A percentile compares a stretch with the other conserved stretches of the same genome.
These are phyloP conservation scores for Stachybotrys chlorohalonatus DNA, from an alignment of 2,329 filamentous ascomycete species.

Conservation along the genomic window DNA sequence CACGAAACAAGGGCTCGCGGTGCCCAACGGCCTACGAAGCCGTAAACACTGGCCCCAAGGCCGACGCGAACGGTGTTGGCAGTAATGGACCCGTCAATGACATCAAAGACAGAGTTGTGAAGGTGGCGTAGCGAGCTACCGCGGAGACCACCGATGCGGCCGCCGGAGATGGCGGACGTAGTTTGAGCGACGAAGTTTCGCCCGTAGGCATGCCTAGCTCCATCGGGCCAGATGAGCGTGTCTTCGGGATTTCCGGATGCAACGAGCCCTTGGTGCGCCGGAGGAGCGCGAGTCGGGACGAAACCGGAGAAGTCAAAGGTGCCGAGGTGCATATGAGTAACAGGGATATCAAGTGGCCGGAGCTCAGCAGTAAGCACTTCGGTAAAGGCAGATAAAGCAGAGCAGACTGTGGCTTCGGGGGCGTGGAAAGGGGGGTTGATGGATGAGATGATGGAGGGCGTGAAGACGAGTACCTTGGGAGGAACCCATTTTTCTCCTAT, in stretches of 20 bases:
- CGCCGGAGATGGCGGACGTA: constrained; percentile 45
- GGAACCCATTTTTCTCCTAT: constrained; percentile 41
- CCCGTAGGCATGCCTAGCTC: constrained; percentile 51
- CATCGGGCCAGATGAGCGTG: constrained; percentile 53
- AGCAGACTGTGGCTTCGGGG: constrained; percentile 77
- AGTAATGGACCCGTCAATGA: constrained; percentile 59
- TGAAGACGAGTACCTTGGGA: constrained; percentile 67
- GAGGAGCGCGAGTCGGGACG: constrained; percentile 32
- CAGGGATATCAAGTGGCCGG: constrained; percentile 62
- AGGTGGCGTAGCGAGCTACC: constrained; percentile 70
- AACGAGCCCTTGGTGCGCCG: constrained; percentile 25
- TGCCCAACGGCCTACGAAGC: constrained; percentile 72
- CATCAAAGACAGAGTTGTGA: constrained; percentile 84
- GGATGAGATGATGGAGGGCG: constrained; percentile 71
- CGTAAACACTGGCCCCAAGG: constrained; percentile 75
- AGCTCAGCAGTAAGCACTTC: constrained; percentile 74
- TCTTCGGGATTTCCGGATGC: constrained; percentile 35
- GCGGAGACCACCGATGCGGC: constrained; percentile 48
- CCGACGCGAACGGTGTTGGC: constrained; percentile 67
- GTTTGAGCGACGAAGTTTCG: constrained; percentile 51
- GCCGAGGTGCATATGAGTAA: constrained; percentile 83
- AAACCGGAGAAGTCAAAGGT: constrained; percentile 77
- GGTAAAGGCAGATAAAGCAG: constrained; percentile 79
- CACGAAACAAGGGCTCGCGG: constrained; percentile 73
- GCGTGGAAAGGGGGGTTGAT: constrained; percentile 74